Percentiles rank a stretch among this genome's conserved stretches.
phyloP scores from a whole-genome alignment of 2,329 filamentous ascomycete species.

The Fusarium citri region DNA sequence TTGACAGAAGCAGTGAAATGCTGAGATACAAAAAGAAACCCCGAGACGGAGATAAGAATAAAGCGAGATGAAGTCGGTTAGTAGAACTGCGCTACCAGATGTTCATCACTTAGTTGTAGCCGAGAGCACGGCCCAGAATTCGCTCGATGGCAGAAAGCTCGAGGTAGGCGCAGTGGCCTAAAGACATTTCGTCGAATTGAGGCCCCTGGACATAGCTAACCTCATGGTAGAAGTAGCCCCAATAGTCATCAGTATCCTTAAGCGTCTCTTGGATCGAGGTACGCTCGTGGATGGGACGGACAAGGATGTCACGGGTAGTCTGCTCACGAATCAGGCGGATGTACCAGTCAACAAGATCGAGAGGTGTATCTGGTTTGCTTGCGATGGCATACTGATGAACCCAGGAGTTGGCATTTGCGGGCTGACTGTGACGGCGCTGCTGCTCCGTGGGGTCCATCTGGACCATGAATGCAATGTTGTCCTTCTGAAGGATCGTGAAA shows the following conservation, averaged over 20 bases:
- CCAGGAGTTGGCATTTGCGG: constrained; percentile 62
- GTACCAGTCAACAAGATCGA: constrained; percentile 70
- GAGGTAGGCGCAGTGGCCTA: constrained; percentile 57
- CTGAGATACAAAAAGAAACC: not conserved
- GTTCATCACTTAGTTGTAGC: constrained; percentile 5
- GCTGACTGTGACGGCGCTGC: constrained; percentile 58
- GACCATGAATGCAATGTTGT: constrained; percentile 63
- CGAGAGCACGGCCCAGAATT: constrained; percentile 59
- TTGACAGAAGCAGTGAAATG: not conserved
- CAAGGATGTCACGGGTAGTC: constrained; percentile 56
- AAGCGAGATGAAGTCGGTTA: constrained; percentile 1
- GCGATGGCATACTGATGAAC: constrained; percentile 63
- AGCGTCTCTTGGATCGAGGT: constrained; percentile 51
- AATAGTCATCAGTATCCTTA: constrained; percentile 57
- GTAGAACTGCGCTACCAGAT: not conserved
- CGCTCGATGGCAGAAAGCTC: constrained; percentile 64
- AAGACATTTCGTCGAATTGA: constrained; percentile 60
- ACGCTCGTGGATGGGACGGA: constrained; percentile 57
- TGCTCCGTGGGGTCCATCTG: constrained; percentile 52
- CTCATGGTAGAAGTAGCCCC: constrained; percentile 66
- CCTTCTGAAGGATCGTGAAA: constrained; percentile 71
- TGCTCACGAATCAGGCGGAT: constrained; percentile 66
- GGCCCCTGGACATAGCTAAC: constrained; percentile 55
- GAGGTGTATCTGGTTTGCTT: constrained; percentile 60
- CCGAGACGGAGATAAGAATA: constrained; percentile 15